phyloP scores from a whole-genome alignment of 1,284 basidiomycete genomes.

The Sphagnurus paluster region DNA sequence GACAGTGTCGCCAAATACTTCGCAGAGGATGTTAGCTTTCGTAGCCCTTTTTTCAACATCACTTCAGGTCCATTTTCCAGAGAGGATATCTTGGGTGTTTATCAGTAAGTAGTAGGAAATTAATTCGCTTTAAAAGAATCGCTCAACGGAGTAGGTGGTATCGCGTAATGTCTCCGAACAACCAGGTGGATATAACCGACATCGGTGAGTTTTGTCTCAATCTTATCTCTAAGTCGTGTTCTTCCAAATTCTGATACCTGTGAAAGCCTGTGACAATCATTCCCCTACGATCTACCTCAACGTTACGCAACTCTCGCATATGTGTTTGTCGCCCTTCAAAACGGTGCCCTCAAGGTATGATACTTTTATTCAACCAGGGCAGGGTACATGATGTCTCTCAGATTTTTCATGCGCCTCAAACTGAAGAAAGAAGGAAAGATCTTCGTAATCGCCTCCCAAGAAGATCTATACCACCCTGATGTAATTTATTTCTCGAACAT shows the following conservation, averaged over 20 bases:
- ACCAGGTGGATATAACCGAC: slow-evolving; percentile 41
- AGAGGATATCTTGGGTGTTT: slow-evolving; percentile 50
- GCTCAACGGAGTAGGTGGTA: slow-evolving; percentile 51
- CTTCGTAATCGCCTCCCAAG: slow-evolving; percentile 54
- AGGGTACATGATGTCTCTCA: slow-evolving; percentile 17
- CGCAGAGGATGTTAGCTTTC: slow-evolving; percentile 50
- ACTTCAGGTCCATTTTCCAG: slow-evolving; percentile 44
- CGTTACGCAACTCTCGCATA: slow-evolving; percentile 50
- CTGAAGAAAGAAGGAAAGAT: slow-evolving; percentile 41
- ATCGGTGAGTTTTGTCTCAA: slow-evolving; percentile 36
- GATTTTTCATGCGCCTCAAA: slow-evolving; percentile 48
- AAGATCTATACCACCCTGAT: slow-evolving; percentile 64
- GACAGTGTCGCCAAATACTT: slow-evolving; percentile 48
- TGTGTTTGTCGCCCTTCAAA: slow-evolving; percentile 47
- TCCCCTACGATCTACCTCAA: slow-evolving; percentile 45
- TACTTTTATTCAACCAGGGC: slow-evolving; percentile 8
- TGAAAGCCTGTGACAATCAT: slow-evolving; percentile 41
- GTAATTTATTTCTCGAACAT: slow-evolving; percentile 29
- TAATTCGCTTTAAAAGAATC: neutral
- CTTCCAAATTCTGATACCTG: neutral
- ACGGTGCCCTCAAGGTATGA: slow-evolving; percentile 48
- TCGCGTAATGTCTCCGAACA: slow-evolving; percentile 52
- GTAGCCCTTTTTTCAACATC: slow-evolving; percentile 54
- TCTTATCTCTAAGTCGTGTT: neutral
- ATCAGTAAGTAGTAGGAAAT: slow-evolving; percentile 39